phyloP scores from a whole-genome alignment of 176 grass and related monocot genomes.

The Eremochloa ophiuroides region DNA sequence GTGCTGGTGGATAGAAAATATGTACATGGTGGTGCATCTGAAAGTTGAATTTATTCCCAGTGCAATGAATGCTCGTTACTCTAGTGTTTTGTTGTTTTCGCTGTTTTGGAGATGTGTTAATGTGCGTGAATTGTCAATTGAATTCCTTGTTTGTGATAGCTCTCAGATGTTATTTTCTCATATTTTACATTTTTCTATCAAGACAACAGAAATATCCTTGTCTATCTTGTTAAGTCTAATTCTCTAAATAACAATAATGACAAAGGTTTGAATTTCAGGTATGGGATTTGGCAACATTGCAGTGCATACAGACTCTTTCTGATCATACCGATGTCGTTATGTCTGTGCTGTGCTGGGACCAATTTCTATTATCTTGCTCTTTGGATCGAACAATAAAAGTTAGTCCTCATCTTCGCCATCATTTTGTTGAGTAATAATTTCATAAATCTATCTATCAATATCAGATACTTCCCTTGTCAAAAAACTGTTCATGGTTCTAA shows the following conservation, averaged over 20 bases:
- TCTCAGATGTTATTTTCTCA: constrained; percentile 10
- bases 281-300: constrained; percentile 87
- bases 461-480: background rate
- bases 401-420: constrained; percentile 16
- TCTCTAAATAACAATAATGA: constrained; percentile 17
- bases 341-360: constrained; percentile 94
- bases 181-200: background rate
- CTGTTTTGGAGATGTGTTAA: background rate
- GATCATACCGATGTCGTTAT: constrained; percentile 82
- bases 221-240: constrained; percentile 19
- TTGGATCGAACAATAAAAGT: constrained; percentile 97
- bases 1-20: background rate
- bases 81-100: background rate
- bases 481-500: constrained; percentile 9
- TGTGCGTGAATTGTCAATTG: constrained; percentile 5
- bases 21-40: background rate
- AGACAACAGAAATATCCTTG: background rate
- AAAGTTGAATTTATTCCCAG: background rate
- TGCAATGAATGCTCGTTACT: background rate
- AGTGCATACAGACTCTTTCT: constrained; percentile 87
- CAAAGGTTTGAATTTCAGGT: constrained; percentile 58
- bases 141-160: background rate
- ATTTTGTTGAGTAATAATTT: constrained; percentile 6
- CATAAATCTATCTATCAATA: background rate
- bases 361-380: constrained; percentile 96